Evolutionary conservation across 768 basidiomycete species (phyloP).

Genomic region (Auricularia heimuer): DNA sequence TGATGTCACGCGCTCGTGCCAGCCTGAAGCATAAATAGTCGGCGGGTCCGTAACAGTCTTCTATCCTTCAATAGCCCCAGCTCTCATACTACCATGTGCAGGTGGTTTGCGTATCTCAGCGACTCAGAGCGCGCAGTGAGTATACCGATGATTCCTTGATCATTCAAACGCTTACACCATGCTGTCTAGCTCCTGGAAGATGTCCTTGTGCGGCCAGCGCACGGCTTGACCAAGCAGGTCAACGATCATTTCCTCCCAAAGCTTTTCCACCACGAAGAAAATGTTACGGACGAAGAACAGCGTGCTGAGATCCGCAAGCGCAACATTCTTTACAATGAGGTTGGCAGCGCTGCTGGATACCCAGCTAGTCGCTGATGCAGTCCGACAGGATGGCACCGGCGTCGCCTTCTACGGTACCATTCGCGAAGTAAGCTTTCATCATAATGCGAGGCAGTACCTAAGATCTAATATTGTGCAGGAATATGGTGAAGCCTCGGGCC

Average conservation of each 20-base stretch:
- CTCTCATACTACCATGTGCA: conserved; percentile 16
- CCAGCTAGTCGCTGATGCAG: conserved; percentile 16
- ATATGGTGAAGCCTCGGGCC: conserved; percentile 17
- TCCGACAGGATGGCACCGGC: conserved; percentile 12
- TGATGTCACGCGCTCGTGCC: no score
- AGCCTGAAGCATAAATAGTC: no score
- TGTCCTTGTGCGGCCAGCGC: conserved; percentile 18
- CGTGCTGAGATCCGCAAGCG: conserved; percentile 14
- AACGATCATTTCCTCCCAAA: conserved; percentile 20
- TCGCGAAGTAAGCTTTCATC: not conserved
- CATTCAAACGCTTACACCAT: not conserved
- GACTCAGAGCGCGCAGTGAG: conserved; percentile 13
- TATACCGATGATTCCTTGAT: not conserved
- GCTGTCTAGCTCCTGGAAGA: conserved; percentile 17
- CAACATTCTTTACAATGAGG: conserved; percentile 19
- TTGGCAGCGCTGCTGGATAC: no score
- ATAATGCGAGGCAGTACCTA: no score
- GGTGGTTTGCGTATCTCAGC: conserved; percentile 24
- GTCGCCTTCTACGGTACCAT: conserved; percentile 3
- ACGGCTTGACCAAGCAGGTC: conserved; percentile 20
- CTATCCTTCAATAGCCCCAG: no score
- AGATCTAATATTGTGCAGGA: not conserved
- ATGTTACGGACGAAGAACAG: conserved; percentile 9
- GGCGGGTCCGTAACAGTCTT: no score
- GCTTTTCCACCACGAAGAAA: conserved; percentile 15